Percentiles rank a stretch among this genome's conserved stretches.
Conservation (phyloP, 148 eudicot genomes). For the Rhododendron vialii region DNA sequence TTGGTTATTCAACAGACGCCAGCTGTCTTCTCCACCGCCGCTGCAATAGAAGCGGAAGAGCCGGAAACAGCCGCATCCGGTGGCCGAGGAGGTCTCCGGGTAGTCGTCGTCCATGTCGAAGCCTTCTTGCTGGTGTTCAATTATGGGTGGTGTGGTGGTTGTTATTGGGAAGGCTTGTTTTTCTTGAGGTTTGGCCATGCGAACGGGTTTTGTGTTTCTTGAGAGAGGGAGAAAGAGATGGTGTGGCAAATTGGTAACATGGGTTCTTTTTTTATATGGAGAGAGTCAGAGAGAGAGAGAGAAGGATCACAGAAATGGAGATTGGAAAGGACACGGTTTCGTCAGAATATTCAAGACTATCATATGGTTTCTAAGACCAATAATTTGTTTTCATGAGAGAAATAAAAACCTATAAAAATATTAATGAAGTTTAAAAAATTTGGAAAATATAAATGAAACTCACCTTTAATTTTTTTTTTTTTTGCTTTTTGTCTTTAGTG, state of each 20-base stretch:
- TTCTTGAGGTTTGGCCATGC: constrained; percentile 16
- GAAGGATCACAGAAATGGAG: constrained; percentile 32
- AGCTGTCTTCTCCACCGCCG: constrained; percentile 11
- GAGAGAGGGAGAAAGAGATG: background rate
- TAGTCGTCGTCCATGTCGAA: background rate
- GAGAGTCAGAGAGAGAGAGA: background rate
- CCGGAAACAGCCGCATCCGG: constrained; percentile 45
- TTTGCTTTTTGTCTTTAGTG: background rate
- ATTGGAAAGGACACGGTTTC: background rate
- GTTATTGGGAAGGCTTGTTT: background rate
- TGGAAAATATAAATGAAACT: background rate
- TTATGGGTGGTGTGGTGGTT: constrained; percentile 7
- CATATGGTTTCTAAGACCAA: background rate
- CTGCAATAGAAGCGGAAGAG: constrained; percentile 14
- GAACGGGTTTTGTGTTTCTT: background rate
- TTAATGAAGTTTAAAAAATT: background rate
- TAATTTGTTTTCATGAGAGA: background rate
- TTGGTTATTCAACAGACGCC: constrained; percentile 23
- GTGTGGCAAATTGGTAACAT: background rate
- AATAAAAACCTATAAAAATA: background rate
- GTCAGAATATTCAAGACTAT: background rate
- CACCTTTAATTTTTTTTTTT: background rate
- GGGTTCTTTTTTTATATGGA: constrained; percentile 12
- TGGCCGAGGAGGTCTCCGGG: constrained; percentile 15
- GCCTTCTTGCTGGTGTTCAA: constrained; percentile 13